Base-by-base conservation (phyloP, 768 basidiomycete genomes). In the Tylopilus rubrobrunneus region DNA sequence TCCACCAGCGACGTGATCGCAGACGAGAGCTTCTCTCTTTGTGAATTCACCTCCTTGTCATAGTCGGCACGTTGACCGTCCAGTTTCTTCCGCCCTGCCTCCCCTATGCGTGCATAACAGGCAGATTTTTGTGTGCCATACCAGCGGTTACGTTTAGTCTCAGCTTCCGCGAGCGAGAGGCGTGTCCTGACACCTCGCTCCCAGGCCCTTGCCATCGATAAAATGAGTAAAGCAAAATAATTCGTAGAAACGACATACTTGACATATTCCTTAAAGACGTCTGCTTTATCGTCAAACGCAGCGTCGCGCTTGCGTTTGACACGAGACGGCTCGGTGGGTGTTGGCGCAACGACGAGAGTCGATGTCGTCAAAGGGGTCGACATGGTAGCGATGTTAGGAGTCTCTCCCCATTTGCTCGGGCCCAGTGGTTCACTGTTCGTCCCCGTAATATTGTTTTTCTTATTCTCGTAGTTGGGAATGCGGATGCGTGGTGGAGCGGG, bases 161-260 rank as follows among this genome's bases (percentile, higher is more conserved):
- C 70, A 8, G 70, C 70, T 34, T 70, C 70, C 0, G 34, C 51
- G 14, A 70, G 58, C 51, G 50, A 45, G 51, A 58, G 54, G 31
- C 53, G 63, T 45, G 70, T 53, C 46, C 70, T 59, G 52, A 70
- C 62, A 3, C 60, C 64, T 45, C 68, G 70, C 31, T 71, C 68
- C 62, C 60, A 70, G 3, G 56, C 31, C 55, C 68, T 70, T 57
- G 21, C 41, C 39, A 21, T 43, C 36, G 19, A 52, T 36, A 8
- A 27, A 11, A 27, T 56, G 12, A 3, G 42, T 57, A 23, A 61
- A 50, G 31, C n/a, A 7, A 25, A 11, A 3, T 7, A 8, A 23
- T 29, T 5, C 33, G 37, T 31, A 8, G 25, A 21, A 27, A 37
- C 36, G 50, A 53, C 70, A 8, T 54, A 70, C 68, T 60, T 70